A percentile compares a stretch with the other conserved stretches of the same genome.
phyloP scores from a whole-genome alignment of 176 grass and related monocot genomes.

The Poa pratensis region DNA sequence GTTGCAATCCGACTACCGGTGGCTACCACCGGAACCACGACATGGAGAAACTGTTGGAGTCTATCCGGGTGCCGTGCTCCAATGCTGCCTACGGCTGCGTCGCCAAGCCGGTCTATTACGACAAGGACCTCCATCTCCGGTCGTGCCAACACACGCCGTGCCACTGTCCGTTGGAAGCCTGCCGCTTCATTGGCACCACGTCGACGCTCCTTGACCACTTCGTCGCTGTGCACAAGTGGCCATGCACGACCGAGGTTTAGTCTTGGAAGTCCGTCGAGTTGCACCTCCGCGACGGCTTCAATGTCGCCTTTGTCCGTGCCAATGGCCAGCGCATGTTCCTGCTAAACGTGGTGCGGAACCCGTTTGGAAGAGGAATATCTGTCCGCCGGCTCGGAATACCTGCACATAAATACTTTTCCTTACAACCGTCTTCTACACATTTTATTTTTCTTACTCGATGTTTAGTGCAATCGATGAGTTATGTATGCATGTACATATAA shows the following conservation, averaged over 20 bases:
- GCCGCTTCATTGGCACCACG: not conserved
- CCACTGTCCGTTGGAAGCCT: not conserved
- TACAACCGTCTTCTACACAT: no score
- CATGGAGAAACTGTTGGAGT: conserved; percentile 4
- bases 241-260: not conserved
- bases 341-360: not conserved
- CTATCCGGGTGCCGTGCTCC: conserved; percentile 5
- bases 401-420: no score
- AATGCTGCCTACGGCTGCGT: not conserved
- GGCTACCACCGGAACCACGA: not conserved
- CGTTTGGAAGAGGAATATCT: not conserved
- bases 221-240: not conserved
- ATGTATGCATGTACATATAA: no score
- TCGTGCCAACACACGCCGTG: not conserved
- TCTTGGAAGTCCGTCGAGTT: not conserved
- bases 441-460: no score
- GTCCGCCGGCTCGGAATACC: no score
- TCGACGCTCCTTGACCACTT: conserved; percentile 21
- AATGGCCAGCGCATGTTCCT: not conserved
- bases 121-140: not conserved
- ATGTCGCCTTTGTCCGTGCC: not conserved
- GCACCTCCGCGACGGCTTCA: conserved; percentile 24
- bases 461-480: no score
- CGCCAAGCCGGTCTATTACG: not conserved
- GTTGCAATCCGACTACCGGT: not conserved